Percentiles rank a stretch among this genome's conserved stretches.
Evolutionary conservation across 768 basidiomycete species (phyloP).

Genomic region (Leccinum subgranulosum): DNA sequence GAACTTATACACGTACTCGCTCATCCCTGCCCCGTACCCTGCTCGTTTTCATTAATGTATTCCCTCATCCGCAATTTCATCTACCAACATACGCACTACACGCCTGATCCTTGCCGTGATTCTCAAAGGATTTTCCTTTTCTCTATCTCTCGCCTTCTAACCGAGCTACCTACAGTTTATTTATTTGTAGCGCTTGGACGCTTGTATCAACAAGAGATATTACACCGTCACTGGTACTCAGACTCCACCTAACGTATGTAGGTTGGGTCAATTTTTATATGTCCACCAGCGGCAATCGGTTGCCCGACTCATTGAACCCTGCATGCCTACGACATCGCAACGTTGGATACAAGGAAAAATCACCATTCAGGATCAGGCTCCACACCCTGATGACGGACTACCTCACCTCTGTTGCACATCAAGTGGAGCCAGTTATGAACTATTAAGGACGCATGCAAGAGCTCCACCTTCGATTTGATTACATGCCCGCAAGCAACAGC

Average conservation of each 20-base stretch:
- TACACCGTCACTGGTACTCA: background rate
- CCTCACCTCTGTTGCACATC: background rate
- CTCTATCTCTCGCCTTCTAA: background rate
- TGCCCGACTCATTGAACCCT: background rate
- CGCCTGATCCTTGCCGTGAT: background rate
- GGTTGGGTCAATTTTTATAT: background rate
- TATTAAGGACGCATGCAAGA: background rate
- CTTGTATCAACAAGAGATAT: background rate
- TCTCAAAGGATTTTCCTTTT: background rate
- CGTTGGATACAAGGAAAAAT: background rate
- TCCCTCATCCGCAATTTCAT: background rate
- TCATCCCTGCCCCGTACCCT: background rate
- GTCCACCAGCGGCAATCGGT: background rate
- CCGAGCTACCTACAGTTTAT: background rate
- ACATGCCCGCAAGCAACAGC: background rate
- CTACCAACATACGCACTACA: background rate
- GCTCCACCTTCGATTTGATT: background rate
- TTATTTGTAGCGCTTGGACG: background rate
- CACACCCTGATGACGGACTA: background rate
- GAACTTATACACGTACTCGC: background rate
- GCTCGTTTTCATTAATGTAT: background rate
- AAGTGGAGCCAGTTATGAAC: background rate
- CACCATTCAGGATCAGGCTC: background rate
- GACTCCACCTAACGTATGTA: background rate
- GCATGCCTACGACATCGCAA: background rate